Conservation (phyloP, 805 yeast species). For the Candida schatavii region DNA sequence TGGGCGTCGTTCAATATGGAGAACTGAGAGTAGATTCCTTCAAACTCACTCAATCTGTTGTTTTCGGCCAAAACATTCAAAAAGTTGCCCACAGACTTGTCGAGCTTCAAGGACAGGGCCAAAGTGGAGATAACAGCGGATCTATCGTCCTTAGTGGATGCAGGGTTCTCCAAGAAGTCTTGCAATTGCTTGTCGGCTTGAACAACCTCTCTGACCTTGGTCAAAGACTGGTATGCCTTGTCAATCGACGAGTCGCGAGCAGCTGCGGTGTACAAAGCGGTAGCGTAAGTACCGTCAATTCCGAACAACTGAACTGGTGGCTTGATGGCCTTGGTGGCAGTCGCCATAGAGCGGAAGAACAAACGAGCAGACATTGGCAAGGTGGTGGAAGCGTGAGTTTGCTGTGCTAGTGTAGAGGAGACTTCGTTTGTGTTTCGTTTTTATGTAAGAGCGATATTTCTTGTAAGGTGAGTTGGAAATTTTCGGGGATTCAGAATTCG, state of each 20-base stretch:
- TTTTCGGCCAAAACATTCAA: constrained; percentile 85
- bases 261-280: constrained; percentile 90
- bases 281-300: constrained; percentile 94
- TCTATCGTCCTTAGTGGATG: constrained; percentile 76
- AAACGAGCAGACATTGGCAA: constrained; percentile 58
- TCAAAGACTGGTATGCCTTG: constrained; percentile 63
- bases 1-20: constrained; percentile 79
- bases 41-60: constrained; percentile 80
- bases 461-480: not conserved
- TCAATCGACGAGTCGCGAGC: constrained; percentile 76
- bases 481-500: not conserved
- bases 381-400: not conserved
- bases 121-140: constrained; percentile 62
- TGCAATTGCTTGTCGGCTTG: constrained; percentile 61
- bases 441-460: not conserved
- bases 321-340: constrained; percentile 62
- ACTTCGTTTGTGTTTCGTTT: not conserved
- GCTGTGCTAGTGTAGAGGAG: not conserved
- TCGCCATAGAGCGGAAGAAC: constrained; percentile 69
- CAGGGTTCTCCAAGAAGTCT: constrained; percentile 73
- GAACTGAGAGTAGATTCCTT: constrained; percentile 66
- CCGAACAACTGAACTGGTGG: constrained; percentile 95
- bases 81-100: constrained; percentile 73
- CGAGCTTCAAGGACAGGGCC: constrained; percentile 48
- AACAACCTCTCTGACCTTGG: constrained; percentile 53